Conservation (phyloP, 306 rosid genomes). For the Dalbergia cochinchinensis region DNA sequence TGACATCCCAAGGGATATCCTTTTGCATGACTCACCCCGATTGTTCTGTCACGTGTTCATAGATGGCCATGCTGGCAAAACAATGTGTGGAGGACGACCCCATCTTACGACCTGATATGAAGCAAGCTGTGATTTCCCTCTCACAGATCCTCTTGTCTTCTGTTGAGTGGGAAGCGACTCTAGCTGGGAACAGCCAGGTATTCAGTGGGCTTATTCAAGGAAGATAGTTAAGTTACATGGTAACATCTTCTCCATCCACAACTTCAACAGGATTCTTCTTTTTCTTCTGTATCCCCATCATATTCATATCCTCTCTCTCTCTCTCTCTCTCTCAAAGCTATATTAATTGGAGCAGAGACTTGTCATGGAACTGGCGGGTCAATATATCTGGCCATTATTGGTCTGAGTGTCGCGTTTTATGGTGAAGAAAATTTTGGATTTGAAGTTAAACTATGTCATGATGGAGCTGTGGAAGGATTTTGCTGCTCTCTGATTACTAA, state of each 20-base stretch:
- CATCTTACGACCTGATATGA: conserved; percentile 91
- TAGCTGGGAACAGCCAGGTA: conserved; percentile 97
- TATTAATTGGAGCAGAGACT: conserved; percentile 6
- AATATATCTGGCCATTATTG: not conserved
- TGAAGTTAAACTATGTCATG: conserved; percentile 3
- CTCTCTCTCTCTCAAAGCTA: not conserved
- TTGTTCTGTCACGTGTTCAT: conserved; percentile 27
- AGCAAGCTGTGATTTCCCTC: conserved; percentile 80
- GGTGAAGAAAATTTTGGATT: conserved; percentile 4
- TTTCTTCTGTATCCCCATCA: not conserved
- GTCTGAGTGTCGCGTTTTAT: not conserved
- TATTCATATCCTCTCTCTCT: not conserved
- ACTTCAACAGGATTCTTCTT: not conserved
- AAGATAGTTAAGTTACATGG: conserved; percentile 59
- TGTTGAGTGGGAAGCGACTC: conserved; percentile 99
- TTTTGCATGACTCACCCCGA: conserved; percentile 2
- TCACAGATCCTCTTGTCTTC: conserved; percentile 91
- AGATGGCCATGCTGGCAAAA: conserved; percentile 92
- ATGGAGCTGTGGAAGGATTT: conserved; percentile 21
- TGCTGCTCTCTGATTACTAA: not conserved
- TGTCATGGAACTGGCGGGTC: conserved; percentile 5
- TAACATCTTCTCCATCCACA: conserved; percentile 26
- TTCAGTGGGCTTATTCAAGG: conserved; percentile 99
- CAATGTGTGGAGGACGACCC: conserved; percentile 97
- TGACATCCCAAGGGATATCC: not conserved